A percentile compares a stretch with the other conserved stretches of the same genome.
phyloP scores from a whole-genome alignment of 2,329 filamentous ascomycete species.

The Fusarium equiseti region DNA sequence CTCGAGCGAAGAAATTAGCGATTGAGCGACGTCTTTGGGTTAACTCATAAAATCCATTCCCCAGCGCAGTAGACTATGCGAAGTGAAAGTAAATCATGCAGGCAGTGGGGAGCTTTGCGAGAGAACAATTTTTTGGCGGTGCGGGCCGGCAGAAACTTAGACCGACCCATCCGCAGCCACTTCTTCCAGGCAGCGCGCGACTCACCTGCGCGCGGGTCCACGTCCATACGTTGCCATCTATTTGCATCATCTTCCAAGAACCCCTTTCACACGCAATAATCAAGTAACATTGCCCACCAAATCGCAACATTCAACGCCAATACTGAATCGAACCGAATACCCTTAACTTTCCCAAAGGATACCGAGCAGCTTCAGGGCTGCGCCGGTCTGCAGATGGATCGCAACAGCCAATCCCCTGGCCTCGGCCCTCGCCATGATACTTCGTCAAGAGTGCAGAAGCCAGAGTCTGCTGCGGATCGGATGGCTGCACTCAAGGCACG shows the following conservation, averaged over 20 bases:
- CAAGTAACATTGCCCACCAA: neutral
- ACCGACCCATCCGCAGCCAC: slow-evolving; percentile 14
- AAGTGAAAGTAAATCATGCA: slow-evolving; percentile 33
- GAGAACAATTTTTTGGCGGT: slow-evolving; percentile 61
- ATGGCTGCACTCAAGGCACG: slow-evolving; percentile 84
- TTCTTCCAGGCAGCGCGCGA: slow-evolving; percentile 25
- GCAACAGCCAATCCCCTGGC: slow-evolving; percentile 62
- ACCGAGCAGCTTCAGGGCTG: neutral
- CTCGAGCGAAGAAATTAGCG: slow-evolving; percentile 35
- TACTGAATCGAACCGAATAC: neutral
- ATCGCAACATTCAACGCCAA: neutral
- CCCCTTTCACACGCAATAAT: slow-evolving; percentile 1
- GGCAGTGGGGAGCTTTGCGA: slow-evolving; percentile 41
- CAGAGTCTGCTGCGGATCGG: slow-evolving; percentile 70
- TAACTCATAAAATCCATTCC: slow-evolving; percentile 44
- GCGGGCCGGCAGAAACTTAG: slow-evolving; percentile 56
- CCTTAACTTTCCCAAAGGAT: neutral
- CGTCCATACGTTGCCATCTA: slow-evolving; percentile 19
- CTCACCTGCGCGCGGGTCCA: slow-evolving; percentile 8
- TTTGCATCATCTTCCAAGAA: slow-evolving; percentile 28
- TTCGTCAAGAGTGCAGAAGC: slow-evolving; percentile 66
- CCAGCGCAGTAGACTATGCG: slow-evolving; percentile 22
- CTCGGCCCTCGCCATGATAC: slow-evolving; percentile 69
- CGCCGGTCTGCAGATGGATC: slow-evolving; percentile 59
- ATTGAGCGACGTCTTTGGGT: slow-evolving; percentile 42